Percentiles rank a stretch among this genome's conserved stretches.
These are phyloP conservation scores for Penicillium canescens DNA, from an alignment of 495 filamentous ascomycete species.

Conservation along the genomic window DNA sequence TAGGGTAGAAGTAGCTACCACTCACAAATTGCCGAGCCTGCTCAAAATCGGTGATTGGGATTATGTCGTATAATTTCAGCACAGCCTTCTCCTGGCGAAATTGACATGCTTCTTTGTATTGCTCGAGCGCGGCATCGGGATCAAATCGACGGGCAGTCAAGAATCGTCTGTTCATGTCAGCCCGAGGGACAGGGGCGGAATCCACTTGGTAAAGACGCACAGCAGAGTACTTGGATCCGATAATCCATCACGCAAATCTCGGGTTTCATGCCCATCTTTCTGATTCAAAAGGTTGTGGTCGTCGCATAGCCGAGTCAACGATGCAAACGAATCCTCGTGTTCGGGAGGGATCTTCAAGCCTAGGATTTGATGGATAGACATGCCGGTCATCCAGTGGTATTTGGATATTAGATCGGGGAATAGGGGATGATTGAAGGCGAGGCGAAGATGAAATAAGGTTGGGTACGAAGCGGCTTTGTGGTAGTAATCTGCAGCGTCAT, in stretches of 20 bases:
- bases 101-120: constrained; percentile 21
- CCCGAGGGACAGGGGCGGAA: not conserved
- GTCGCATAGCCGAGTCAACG: constrained; percentile 19
- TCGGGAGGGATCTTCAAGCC: not conserved
- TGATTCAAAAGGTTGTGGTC: constrained; percentile 24
- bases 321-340: constrained; percentile 2
- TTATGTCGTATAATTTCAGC: constrained; percentile 22
- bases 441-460: too few species aligned
- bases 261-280: constrained; percentile 15
- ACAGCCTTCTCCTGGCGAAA: constrained; percentile 23
- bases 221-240: constrained; percentile 29
- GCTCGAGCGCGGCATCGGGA: constrained; percentile 14
- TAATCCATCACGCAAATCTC: constrained; percentile 26
- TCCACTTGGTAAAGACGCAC: constrained; percentile 12
- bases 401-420: too few species aligned
- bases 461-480: too few species aligned
- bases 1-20: not conserved
- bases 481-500: too few species aligned
- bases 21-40: constrained; percentile 24
- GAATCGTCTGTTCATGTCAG: constrained; percentile 26
- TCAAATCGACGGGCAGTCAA: constrained; percentile 29
- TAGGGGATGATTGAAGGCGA: too few species aligned
- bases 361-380: too few species aligned
- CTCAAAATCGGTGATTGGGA: constrained; percentile 27
- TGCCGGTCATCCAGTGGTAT: too few species aligned